phyloP scores from a whole-genome alignment of 2,329 filamentous ascomycete species.

The Escovopsis sp. region DNA sequence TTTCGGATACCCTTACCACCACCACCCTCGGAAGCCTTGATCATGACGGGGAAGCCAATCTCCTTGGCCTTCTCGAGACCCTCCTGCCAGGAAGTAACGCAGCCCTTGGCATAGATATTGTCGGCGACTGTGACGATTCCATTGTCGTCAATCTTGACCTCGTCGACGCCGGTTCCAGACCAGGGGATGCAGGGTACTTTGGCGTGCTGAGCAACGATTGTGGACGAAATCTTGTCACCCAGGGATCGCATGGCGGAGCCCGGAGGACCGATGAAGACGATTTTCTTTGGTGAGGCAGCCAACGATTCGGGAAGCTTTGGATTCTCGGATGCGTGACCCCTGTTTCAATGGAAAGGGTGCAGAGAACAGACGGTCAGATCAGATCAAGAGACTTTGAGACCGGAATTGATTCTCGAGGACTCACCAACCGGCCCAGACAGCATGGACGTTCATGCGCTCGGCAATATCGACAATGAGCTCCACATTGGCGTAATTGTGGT shows the following conservation, averaged over 20 bases:
- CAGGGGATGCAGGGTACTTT: conserved; percentile 96
- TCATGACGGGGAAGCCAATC: conserved; percentile 98
- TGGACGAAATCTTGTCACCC: conserved; percentile 98
- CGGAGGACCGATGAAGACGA: conserved; percentile 96
- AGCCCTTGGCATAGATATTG: conserved; percentile 75
- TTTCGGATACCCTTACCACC: conserved; percentile 99
- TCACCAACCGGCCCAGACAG: conserved; percentile 97
- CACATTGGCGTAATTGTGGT: conserved; percentile 99
- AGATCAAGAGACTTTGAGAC: not conserved
- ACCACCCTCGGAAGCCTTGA: conserved; percentile 98
- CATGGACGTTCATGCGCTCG: conserved; percentile 95
- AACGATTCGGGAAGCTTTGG: conserved; percentile 92
- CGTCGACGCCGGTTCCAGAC: conserved; percentile 84
- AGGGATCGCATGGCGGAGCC: conserved; percentile 98
- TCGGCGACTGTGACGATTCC: conserved; percentile 90
- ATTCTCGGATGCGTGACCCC: conserved; percentile 97
- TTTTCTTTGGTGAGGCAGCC: conserved; percentile 93
- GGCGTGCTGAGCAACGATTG: conserved; percentile 96
- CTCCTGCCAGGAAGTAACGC: conserved; percentile 78
- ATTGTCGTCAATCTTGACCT: conserved; percentile 62
- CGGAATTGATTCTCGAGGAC: conserved; percentile 14
- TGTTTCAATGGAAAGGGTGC: conserved; percentile 16
- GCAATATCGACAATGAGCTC: conserved; percentile 98
- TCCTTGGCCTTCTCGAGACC: conserved; percentile 72
- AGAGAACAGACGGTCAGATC: not conserved